Evolutionary conservation across 306 rosid genomes (phyloP).

Genomic region (Citrullus colocynthis): DNA sequence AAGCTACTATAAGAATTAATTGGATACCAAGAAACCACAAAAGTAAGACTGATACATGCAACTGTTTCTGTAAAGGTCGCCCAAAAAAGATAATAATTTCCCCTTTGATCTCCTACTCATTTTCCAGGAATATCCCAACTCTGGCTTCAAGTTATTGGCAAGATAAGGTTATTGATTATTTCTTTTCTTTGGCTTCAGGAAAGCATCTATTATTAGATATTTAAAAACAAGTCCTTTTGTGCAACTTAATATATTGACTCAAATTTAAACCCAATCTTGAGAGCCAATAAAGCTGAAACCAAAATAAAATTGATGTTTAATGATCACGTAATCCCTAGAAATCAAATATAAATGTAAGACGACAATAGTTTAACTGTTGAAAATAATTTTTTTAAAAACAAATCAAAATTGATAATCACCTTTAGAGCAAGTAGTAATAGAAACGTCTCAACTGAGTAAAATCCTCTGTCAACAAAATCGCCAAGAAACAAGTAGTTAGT

Average conservation of each 20-base stretch:
- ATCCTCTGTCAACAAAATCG: conserved; percentile 97
- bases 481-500: conserved; percentile 96
- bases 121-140: neutral
- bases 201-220: neutral
- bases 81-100: neutral
- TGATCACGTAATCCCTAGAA: neutral
- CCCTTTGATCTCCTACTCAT: neutral
- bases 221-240: neutral
- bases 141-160: neutral
- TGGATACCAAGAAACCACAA: neutral
- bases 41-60: neutral
- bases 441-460: conserved; percentile 87
- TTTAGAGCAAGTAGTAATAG: conserved; percentile 88
- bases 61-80: neutral
- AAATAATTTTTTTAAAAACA: neutral
- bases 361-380: neutral
- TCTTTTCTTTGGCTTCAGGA: neutral
- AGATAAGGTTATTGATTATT: neutral
- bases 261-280: neutral
- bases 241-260: neutral
- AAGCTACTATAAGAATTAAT: neutral
- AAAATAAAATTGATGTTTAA: neutral
- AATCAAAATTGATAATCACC: conserved; percentile 29
- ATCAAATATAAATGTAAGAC: neutral
- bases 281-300: neutral